Percentiles rank a stretch among this genome's conserved stretches.
These are phyloP conservation scores for Yarrowia divulgata DNA, from an alignment of 805 yeast genomes.

Conservation along the genomic window DNA sequence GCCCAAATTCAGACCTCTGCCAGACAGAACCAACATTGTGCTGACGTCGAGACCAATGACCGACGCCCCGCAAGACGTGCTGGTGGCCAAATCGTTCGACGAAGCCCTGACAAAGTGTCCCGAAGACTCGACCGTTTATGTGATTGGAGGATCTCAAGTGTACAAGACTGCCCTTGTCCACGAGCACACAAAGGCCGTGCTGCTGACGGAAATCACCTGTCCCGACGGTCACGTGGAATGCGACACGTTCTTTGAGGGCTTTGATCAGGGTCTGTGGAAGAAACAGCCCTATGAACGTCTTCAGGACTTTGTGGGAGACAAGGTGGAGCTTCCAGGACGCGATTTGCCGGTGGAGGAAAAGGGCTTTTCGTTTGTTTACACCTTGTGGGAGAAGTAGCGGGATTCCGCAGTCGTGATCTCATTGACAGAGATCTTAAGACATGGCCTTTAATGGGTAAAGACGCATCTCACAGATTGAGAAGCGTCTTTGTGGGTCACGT, in stretches of 20 bases:
- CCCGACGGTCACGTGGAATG: conserved; percentile 55
- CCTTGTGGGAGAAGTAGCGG: conserved; percentile 63
- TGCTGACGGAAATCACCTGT: conserved; percentile 70
- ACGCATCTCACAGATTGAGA: no score
- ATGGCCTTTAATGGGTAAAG: no score
- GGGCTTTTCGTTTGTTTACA: conserved; percentile 64
- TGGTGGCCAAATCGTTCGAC: conserved; percentile 55
- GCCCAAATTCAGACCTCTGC: conserved; percentile 78
- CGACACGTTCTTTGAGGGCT: conserved; percentile 68
- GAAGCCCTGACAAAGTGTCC: conserved; percentile 52
- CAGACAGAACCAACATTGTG: conserved; percentile 75
- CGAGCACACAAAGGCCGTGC: conserved; percentile 59
- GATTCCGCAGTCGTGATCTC: no score
- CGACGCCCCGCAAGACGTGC: conserved; percentile 45
- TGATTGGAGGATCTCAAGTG: conserved; percentile 93
- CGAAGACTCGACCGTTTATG: conserved; percentile 63
- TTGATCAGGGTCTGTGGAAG: conserved; percentile 44
- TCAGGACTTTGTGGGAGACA: conserved; percentile 51
- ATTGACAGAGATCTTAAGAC: no score
- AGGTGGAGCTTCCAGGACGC: conserved; percentile 45
- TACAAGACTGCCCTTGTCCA: conserved; percentile 64
- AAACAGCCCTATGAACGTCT: conserved; percentile 53
- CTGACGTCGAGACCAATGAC: conserved; percentile 59
- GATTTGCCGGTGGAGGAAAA: conserved; percentile 54
- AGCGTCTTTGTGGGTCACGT: no score